Evolutionary conservation across 805 yeast genomes (phyloP).

Genomic region (Candida palmyrensis): DNA sequence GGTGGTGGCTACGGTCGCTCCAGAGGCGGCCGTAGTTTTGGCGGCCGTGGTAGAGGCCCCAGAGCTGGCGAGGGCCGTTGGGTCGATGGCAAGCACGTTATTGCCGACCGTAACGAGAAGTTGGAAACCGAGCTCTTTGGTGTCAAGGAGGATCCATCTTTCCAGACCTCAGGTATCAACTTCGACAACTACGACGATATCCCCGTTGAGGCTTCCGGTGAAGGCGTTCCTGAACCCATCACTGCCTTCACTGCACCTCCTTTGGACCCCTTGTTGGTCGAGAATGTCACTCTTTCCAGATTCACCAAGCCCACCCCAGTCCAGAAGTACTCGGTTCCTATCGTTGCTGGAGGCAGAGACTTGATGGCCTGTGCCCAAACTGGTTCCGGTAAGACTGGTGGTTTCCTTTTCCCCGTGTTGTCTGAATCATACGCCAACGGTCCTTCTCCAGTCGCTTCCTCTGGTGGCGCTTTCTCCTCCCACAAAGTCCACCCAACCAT

Average conservation of each 20-base stretch:
- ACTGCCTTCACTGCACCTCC: slow-evolving; percentile 87
- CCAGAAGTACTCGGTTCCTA: slow-evolving; percentile 90
- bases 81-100: slow-evolving; percentile 83
- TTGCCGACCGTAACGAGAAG: slow-evolving; percentile 65
- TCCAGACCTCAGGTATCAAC: slow-evolving; percentile 95
- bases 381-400: slow-evolving; percentile 99
- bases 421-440: slow-evolving; percentile 87
- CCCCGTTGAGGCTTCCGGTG: slow-evolving; percentile 97
- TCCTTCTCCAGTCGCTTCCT: slow-evolving; percentile 58
- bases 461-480: slow-evolving; percentile 49
- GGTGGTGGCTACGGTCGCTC: slow-evolving; percentile 11
- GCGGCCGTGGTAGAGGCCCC: slow-evolving; percentile 25
- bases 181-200: slow-evolving; percentile 98
- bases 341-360: slow-evolving; percentile 84
- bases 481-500: slow-evolving; percentile 92
- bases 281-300: slow-evolving; percentile 82
- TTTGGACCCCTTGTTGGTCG: slow-evolving; percentile 76
- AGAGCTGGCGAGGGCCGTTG: slow-evolving; percentile 71
- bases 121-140: slow-evolving; percentile 85
- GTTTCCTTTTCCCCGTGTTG: slow-evolving; percentile 95
- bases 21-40: slow-evolving; percentile 21
- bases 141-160: slow-evolving; percentile 60
- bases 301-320: slow-evolving; percentile 96
- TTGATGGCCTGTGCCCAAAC: slow-evolving; percentile 98
- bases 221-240: slow-evolving; percentile 90